Conservation (phyloP, 164 flowering plant genomes). For the Liquidambar formosana region DNA sequence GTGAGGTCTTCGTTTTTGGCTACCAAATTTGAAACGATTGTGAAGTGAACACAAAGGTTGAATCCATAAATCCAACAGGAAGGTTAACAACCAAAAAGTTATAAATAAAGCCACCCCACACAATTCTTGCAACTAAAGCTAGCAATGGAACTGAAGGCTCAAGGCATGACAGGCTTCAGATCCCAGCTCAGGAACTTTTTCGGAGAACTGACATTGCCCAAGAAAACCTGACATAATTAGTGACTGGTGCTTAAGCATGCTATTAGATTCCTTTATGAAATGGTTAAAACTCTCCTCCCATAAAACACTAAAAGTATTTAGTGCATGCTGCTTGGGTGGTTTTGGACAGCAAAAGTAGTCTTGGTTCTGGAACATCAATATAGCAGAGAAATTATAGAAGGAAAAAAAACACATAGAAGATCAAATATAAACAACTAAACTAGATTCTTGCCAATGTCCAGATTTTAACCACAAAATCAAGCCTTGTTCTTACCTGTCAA, state of each 20-base stretch:
- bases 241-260: neutral
- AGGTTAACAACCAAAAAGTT: too few species aligned
- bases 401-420: neutral
- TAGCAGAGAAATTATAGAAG: too few species aligned
- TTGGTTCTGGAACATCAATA: too few species aligned
- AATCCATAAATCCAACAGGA: too few species aligned
- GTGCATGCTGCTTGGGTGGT: too few species aligned
- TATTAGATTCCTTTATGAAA: neutral
- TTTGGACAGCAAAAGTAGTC: too few species aligned
- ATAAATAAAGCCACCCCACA: too few species aligned
- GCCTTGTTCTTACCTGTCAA: constrained; percentile 61
- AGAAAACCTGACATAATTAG: neutral
- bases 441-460: neutral
- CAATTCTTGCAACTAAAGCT: too few species aligned
- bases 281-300: neutral
- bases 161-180: neutral
- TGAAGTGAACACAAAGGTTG: too few species aligned
- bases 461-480: neutral
- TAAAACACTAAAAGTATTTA: too few species aligned
- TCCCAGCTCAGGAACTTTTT: neutral
- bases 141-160: neutral
- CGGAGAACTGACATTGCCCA: neutral
- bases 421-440: neutral
- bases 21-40: too few species aligned
- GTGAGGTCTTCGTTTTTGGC: too few species aligned